Percentiles rank a stretch among this genome's conserved stretches.
Evolutionary conservation across 257 asterid species (phyloP).

Genomic region (Rhazya stricta): DNA sequence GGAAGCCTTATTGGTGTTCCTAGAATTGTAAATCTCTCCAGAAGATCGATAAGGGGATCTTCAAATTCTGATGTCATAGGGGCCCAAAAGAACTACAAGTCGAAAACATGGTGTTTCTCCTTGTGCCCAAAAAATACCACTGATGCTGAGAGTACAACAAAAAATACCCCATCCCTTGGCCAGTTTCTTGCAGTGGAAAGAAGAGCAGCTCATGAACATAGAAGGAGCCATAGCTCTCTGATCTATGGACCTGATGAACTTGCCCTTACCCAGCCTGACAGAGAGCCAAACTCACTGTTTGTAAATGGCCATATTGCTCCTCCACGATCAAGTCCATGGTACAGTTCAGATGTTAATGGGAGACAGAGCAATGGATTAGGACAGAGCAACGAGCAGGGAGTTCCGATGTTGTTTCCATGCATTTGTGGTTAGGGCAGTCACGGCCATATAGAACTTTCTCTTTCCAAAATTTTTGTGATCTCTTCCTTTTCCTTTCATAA

Average conservation of each 20-base stretch:
- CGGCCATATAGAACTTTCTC: background rate
- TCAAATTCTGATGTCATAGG: conserved; percentile 19
- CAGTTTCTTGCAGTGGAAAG: conserved; percentile 51
- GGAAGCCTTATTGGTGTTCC: conserved; percentile 47
- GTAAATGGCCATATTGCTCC: conserved; percentile 39
- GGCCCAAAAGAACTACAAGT: conserved; percentile 24
- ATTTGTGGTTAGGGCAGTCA: conserved; percentile 28
- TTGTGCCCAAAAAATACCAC: conserved; percentile 39
- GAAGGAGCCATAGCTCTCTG: conserved; percentile 29
- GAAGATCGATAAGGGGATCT: conserved; percentile 40
- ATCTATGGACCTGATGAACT: conserved; percentile 32
- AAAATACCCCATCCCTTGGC: conserved; percentile 39
- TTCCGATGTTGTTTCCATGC: conserved; percentile 35
- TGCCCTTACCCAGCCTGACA: conserved; percentile 13
- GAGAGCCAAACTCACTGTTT: conserved; percentile 30
- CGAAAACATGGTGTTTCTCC: conserved; percentile 39
- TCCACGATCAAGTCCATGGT: conserved; percentile 29
- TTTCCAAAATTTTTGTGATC: background rate
- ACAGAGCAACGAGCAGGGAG: conserved; percentile 24
- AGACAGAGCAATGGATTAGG: conserved; percentile 18
- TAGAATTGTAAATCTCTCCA: conserved; percentile 34
- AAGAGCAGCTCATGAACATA: conserved; percentile 36
- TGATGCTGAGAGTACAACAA: conserved; percentile 35
- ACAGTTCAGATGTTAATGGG: conserved; percentile 22
- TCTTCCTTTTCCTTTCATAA: background rate